Conservation (phyloP, 2,329 filamentous ascomycete species). For the Fusarium nygamai region DNA sequence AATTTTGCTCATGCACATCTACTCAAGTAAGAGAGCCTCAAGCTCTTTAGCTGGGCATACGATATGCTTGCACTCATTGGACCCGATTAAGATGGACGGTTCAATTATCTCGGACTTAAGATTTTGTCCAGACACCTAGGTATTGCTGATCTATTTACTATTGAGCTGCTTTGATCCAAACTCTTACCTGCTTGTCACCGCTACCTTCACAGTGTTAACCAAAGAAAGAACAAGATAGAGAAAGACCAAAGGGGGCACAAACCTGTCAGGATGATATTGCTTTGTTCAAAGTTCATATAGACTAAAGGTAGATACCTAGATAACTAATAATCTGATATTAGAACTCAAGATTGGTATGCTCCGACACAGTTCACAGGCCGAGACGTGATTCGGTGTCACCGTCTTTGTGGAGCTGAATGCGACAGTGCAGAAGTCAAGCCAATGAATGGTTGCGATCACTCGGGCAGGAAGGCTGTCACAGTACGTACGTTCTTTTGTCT, state of each 20-base stretch:
- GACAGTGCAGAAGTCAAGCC: slow-evolving; percentile 4
- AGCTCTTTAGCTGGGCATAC: background rate
- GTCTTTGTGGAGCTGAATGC: slow-evolving; percentile 13
- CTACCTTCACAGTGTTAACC: background rate
- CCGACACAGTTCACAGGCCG: background rate
- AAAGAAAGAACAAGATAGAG: background rate
- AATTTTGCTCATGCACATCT: background rate
- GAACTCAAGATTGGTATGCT: background rate
- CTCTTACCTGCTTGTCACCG: background rate
- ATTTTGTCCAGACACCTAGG: background rate
- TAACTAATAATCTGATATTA: background rate
- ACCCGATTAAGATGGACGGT: background rate
- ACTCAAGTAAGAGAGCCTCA: background rate
- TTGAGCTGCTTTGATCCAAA: background rate
- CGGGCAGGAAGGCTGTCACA: background rate
- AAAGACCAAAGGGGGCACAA: background rate
- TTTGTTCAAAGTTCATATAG: background rate
- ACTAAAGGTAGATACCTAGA: no score
- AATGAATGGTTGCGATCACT: background rate
- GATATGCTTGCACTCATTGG: background rate
- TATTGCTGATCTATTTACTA: background rate
- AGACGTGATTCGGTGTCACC: slow-evolving; percentile 23
- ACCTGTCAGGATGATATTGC: background rate
- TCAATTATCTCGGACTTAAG: background rate
- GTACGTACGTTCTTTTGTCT: slow-evolving; percentile 13